These are phyloP conservation scores for Microdochium trichocladiopsis DNA, from an alignment of 2,329 filamentous ascomycete species.

Conservation along the genomic window DNA sequence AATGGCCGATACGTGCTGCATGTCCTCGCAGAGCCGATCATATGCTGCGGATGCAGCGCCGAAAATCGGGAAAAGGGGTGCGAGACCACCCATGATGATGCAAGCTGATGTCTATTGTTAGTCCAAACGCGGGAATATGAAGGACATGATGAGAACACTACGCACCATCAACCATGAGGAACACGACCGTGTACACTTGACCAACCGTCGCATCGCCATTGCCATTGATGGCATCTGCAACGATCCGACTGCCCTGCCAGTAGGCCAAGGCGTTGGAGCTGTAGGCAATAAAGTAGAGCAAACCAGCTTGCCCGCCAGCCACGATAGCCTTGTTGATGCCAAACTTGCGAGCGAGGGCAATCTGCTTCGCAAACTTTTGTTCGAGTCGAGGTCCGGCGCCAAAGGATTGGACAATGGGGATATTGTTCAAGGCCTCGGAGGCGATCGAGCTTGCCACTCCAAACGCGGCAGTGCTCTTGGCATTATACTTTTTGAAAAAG, in stretches of 20 bases:
- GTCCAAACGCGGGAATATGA: conserved; percentile 5
- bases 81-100: conserved; percentile 55
- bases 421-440: conserved; percentile 52
- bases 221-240: conserved; percentile 19
- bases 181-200: conserved; percentile 42
- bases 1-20: conserved; percentile 39
- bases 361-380: conserved; percentile 46
- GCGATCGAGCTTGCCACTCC: conserved; percentile 55
- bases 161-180: conserved; percentile 43
- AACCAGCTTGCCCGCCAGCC: conserved; percentile 50
- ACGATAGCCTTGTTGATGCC: conserved; percentile 52
- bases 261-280: conserved; percentile 61
- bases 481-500: conserved; percentile 44
- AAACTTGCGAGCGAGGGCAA: conserved; percentile 40
- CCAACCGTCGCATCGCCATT: conserved; percentile 21
- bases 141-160: conserved; percentile 18
- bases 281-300: conserved; percentile 62
- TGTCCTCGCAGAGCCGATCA: conserved; percentile 49
- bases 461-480: conserved; percentile 42
- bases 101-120: conserved; percentile 30
- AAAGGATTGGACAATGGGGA: conserved; percentile 57
- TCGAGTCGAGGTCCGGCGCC: conserved; percentile 52
- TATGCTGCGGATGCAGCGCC: conserved; percentile 51
- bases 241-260: conserved; percentile 56
- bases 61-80: conserved; percentile 55